Conservation (phyloP, 768 basidiomycete species). For the Serendipita sp. region DNA sequence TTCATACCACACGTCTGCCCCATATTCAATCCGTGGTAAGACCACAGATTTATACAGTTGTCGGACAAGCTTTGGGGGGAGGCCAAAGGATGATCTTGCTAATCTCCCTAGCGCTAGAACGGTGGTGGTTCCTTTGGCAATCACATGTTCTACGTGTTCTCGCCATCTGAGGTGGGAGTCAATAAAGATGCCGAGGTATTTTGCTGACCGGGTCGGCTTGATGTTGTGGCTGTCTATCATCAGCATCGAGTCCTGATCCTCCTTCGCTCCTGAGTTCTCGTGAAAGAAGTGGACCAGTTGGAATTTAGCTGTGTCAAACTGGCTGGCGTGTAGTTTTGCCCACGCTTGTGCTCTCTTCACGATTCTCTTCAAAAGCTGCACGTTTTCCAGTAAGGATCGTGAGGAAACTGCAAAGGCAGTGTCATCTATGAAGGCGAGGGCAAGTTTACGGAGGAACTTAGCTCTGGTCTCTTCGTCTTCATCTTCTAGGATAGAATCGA, state of each 20-base stretch:
- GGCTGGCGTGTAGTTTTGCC: background rate
- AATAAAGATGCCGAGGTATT: slow-evolving; percentile 2
- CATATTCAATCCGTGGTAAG: slow-evolving; percentile 5
- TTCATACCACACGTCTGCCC: background rate
- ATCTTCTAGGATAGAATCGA: background rate
- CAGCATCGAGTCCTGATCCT: no score
- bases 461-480: background rate
- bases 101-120: background rate
- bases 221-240: background rate
- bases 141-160: background rate
- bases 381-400: background rate
- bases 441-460: background rate
- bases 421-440: background rate
- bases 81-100: background rate
- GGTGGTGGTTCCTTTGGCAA: background rate
- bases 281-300: background rate
- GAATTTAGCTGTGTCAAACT: background rate
- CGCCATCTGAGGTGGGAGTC: slow-evolving; percentile 5
- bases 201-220: background rate
- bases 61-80: background rate
- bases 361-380: background rate
- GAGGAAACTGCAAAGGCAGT: background rate
- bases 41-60: slow-evolving; percentile 4
- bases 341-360: background rate
- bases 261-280: no score